Percentiles rank a stretch among this genome's conserved stretches.
Evolutionary conservation across 2,329 filamentous ascomycete genomes (phyloP).

Genomic region (Rutstroemia sydowiana): DNA sequence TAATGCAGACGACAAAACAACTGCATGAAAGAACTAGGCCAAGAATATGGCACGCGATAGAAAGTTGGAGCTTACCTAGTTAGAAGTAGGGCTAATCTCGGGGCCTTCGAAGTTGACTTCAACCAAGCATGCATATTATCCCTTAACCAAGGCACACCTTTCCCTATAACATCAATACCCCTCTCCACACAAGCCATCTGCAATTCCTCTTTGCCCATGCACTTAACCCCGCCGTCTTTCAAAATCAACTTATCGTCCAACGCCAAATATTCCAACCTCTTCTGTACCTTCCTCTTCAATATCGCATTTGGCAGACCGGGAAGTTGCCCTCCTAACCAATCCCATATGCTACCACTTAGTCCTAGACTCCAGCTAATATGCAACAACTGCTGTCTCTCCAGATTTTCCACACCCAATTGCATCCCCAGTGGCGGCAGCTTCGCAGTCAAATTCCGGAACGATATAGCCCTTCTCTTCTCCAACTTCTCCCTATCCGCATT

Average conservation of each 20-base stretch:
- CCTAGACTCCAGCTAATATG: constrained; percentile 37
- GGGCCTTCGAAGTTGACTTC: constrained; percentile 28
- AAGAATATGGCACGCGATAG: neutral
- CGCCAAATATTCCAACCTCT: constrained; percentile 55
- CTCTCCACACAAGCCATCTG: constrained; percentile 63
- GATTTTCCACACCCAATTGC: constrained; percentile 18
- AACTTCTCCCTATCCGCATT: constrained; percentile 45
- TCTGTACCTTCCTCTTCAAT: constrained; percentile 45
- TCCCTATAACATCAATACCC: constrained; percentile 49
- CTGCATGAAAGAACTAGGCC: constrained; percentile 14
- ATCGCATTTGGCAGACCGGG: constrained; percentile 38
- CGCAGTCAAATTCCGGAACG: constrained; percentile 39
- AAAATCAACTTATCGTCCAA: constrained; percentile 65
- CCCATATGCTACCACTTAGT: constrained; percentile 35
- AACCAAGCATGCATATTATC: constrained; percentile 35
- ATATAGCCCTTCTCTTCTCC: constrained; percentile 44
- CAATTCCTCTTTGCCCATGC: constrained; percentile 57
- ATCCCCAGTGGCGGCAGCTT: constrained; percentile 17
- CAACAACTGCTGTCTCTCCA: constrained; percentile 33
- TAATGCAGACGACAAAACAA: too few species aligned
- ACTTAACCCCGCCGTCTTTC: constrained; percentile 51
- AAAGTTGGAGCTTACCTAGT: constrained; percentile 27
- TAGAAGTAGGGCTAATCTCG: constrained; percentile 27
- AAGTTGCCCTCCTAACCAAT: constrained; percentile 35
- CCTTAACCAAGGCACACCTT: constrained; percentile 31